Percentiles rank a stretch among this genome's conserved stretches.
These are phyloP conservation scores for Phytophthora agathidicida DNA, from an alignment of 352 stramenopile genomes.

Conservation along the genomic window DNA sequence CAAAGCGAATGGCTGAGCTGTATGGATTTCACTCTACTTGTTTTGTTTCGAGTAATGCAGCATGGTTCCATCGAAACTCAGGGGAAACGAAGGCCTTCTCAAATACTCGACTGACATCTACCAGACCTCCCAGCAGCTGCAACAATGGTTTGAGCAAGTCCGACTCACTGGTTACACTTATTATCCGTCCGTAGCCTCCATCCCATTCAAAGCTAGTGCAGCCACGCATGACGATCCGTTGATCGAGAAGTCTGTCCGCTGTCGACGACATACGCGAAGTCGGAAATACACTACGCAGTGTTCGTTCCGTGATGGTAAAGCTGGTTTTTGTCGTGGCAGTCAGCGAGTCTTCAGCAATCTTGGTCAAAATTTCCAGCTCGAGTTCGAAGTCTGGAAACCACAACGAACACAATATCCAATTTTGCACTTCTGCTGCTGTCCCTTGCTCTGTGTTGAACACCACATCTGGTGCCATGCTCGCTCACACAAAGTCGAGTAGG, in stretches of 20 bases:
- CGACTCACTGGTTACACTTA: neutral
- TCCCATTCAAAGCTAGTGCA: constrained; percentile 8
- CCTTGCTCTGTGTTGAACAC: neutral
- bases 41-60: too few species aligned
- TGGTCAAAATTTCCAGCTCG: neutral
- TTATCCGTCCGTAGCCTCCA: neutral
- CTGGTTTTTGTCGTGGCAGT: neutral
- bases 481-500: neutral
- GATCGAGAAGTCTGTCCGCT: neutral
- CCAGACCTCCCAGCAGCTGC: neutral
- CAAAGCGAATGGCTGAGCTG: too few species aligned
- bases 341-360: neutral
- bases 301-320: neutral
- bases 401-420: too few species aligned
- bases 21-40: too few species aligned
- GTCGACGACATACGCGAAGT: neutral
- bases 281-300: neutral
- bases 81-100: constrained; percentile 3
- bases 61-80: too few species aligned
- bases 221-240: constrained; percentile 3
- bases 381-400: too few species aligned
- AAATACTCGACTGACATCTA: neutral
- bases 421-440: neutral
- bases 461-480: neutral
- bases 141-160: constrained; percentile 15